Evolutionary conservation across 2,329 filamentous ascomycete genomes (phyloP).

Genomic region (Diaporthe longicolla): DNA sequence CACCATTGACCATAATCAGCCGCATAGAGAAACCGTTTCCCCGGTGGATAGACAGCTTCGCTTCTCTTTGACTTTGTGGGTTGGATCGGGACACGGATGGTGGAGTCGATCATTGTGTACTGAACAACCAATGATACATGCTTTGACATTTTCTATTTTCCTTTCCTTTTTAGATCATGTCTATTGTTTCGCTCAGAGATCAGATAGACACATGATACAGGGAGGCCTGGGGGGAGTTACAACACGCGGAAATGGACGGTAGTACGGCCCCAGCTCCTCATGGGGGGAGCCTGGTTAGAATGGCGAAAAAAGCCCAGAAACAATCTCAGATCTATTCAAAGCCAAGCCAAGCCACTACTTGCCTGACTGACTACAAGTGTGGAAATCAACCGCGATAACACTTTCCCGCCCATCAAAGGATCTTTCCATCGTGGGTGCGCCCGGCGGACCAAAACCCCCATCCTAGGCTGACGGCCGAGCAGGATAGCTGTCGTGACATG

Average conservation of each 20-base stretch:
- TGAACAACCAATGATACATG: neutral
- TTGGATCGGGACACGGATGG: slow-evolving; percentile 3
- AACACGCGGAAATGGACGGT: neutral
- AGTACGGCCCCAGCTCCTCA: neutral
- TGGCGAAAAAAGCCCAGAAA: slow-evolving; percentile 24
- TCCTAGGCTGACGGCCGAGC: neutral
- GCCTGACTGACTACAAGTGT: neutral
- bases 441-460: neutral
- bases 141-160: slow-evolving; percentile 7
- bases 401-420: neutral
- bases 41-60: slow-evolving; percentile 33
- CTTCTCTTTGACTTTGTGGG: slow-evolving; percentile 28
- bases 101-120: neutral
- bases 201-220: slow-evolving; percentile 28
- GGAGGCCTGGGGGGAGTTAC: slow-evolving; percentile 11
- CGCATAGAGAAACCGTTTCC: slow-evolving; percentile 36
- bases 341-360: neutral
- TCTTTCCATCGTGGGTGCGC: slow-evolving; percentile 4
- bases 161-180: slow-evolving; percentile 23
- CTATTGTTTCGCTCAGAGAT: slow-evolving; percentile 12
- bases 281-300: slow-evolving; percentile 9
- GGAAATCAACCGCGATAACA: neutral
- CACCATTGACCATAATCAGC: slow-evolving; percentile 37
- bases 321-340: slow-evolving; percentile 31
- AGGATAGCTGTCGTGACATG: slow-evolving; percentile 35